These are phyloP conservation scores for Odonthalia washingtoniensis DNA, from an alignment of 31 red algal species.

Conservation along the genomic window DNA sequence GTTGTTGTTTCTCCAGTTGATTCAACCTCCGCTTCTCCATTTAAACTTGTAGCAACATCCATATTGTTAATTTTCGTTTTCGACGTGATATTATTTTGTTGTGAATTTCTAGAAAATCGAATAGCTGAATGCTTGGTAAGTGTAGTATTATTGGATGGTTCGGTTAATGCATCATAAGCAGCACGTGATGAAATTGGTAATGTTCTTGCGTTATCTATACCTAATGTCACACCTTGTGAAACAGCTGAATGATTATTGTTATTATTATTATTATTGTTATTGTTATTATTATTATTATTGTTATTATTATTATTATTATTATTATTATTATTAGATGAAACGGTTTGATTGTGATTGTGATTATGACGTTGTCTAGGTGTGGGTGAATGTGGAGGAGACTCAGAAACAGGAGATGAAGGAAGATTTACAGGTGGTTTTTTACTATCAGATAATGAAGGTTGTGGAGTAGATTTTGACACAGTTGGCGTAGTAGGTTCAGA, in stretches of 20 bases:
- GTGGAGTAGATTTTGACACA: neutral
- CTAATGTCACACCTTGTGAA: neutral
- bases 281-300: neutral
- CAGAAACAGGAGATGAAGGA: neutral
- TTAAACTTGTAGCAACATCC: too few relatives aligned
- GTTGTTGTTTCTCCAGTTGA: too few relatives aligned
- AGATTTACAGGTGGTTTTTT: neutral
- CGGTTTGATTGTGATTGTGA: neutral
- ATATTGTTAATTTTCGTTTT: too few relatives aligned
- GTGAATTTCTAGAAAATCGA: too few relatives aligned
- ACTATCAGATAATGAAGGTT: neutral
- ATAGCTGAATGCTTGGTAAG: too few relatives aligned
- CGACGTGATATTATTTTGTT: too few relatives aligned
- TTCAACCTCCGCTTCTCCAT: too few relatives aligned
- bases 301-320: neutral
- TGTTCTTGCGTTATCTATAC: constrained; percentile 1
- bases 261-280: neutral
- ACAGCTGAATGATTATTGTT: neutral
- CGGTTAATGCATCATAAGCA: neutral
- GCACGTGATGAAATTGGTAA: neutral
- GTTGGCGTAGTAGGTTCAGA: neutral
- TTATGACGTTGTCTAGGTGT: neutral
- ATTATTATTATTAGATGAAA: neutral
- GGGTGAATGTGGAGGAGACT: constrained; percentile 3
- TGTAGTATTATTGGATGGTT: too few relatives aligned